Evolutionary conservation across 148 eudicot species (phyloP).

Genomic region (Silene latifolia): DNA sequence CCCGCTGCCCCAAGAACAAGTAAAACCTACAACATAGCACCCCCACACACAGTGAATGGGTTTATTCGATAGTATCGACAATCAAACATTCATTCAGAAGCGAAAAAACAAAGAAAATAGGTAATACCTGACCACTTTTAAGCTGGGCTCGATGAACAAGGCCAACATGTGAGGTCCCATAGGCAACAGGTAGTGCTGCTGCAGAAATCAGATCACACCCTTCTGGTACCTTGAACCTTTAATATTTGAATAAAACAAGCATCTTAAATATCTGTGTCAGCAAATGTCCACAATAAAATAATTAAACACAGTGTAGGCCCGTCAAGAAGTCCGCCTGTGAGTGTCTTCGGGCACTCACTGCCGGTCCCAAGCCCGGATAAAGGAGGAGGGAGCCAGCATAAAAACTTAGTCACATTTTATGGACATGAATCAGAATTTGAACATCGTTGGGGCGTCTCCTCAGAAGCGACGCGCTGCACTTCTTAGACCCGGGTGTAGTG

Average conservation of each 20-base stretch:
- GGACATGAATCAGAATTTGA: no score
- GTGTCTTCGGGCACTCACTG: no score
- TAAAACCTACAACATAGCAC: conserved; percentile 50
- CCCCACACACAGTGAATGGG: not conserved
- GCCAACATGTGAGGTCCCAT: conserved; percentile 91
- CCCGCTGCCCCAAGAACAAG: conserved; percentile 99
- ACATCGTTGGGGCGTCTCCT: no score
- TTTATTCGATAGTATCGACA: not conserved
- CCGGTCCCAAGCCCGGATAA: no score
- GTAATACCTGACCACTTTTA: conserved; percentile 67
- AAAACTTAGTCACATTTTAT: no score
- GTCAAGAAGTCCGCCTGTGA: no score
- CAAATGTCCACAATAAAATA: not conserved
- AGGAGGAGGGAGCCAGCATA: no score
- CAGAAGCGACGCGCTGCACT: no score
- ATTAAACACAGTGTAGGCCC: not conserved
- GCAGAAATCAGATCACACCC: conserved; percentile 92
- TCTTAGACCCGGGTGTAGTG: no score
- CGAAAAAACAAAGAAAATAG: not conserved
- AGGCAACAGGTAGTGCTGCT: conserved; percentile 88
- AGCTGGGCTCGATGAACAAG: conserved; percentile 90
- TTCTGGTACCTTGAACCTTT: conserved; percentile 75
- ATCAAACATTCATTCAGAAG: not conserved
- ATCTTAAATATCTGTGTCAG: not conserved
- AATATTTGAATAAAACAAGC: conserved; percentile 14